phyloP scores from a whole-genome alignment of 352 stramenopile genomes.

The Phytopythium cucurbitacearum region DNA sequence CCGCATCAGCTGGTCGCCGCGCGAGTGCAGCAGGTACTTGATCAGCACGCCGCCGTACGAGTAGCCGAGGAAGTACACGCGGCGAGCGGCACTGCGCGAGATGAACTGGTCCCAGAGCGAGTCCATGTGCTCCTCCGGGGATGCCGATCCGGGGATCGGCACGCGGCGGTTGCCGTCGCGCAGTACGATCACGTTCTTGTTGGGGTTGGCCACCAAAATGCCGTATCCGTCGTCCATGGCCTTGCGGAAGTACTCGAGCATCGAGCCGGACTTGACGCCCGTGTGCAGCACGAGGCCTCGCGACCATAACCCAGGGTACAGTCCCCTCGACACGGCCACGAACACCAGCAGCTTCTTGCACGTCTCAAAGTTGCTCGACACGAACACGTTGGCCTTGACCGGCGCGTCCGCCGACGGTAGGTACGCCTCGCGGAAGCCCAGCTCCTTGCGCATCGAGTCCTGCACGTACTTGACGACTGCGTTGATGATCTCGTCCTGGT shows the following conservation, averaged over 20 bases:
- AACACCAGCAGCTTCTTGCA: constrained; percentile 84
- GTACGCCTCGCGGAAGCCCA: constrained; percentile 76
- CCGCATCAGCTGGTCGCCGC: constrained; percentile 81
- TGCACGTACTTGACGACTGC: constrained; percentile 84
- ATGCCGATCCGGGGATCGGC: constrained; percentile 79
- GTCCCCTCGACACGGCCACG: constrained; percentile 72
- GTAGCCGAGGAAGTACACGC: constrained; percentile 87
- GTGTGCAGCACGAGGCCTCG: constrained; percentile 79
- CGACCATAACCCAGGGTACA: constrained; percentile 85
- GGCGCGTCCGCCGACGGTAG: constrained; percentile 62
- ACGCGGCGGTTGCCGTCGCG: constrained; percentile 76
- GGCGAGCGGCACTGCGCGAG: constrained; percentile 38
- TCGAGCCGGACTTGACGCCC: constrained; percentile 83
- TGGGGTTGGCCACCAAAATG: constrained; percentile 87
- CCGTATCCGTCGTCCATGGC: constrained; percentile 81
- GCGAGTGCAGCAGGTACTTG: constrained; percentile 87
- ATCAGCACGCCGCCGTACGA: constrained; percentile 86
- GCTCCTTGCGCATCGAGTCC: constrained; percentile 75
- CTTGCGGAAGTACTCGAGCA: constrained; percentile 89
- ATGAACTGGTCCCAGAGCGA: constrained; percentile 86
- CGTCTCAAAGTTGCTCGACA: constrained; percentile 75
- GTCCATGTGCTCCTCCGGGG: constrained; percentile 87
- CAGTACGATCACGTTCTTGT: constrained; percentile 87
- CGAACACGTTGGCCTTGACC: constrained; percentile 83
- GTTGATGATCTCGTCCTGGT: constrained; percentile 88